Conservation (phyloP, 192 early-diverging fungal genomes). For the Coemansia sp. region DNA sequence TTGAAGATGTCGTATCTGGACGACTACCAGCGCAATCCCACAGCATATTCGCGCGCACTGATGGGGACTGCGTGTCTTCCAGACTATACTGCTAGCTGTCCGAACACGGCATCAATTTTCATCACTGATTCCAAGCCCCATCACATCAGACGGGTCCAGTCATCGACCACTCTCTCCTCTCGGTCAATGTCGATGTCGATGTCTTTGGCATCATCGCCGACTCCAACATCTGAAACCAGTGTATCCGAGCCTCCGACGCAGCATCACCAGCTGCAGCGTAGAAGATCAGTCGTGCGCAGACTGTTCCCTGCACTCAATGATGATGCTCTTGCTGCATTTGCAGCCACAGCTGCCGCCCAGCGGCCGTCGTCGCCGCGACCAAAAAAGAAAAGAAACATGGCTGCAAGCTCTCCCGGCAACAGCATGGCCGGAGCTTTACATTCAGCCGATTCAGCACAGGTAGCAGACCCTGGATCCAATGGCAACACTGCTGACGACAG, state of each 20-base stretch:
- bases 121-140: neutral
- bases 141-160: neutral
- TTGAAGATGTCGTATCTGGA: conserved; percentile 33
- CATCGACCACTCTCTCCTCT: conserved; percentile 3
- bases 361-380: conserved; percentile 3
- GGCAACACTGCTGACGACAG: neutral
- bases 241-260: neutral
- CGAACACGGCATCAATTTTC: neutral
- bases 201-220: conserved; percentile 1
- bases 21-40: conserved; percentile 51
- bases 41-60: conserved; percentile 46
- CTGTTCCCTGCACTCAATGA: conserved; percentile 39
- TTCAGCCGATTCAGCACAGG: neutral
- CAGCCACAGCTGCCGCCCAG: conserved; percentile 10
- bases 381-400: neutral
- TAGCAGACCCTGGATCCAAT: neutral
- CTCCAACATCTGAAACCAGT: neutral
- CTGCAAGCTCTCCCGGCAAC: neutral
- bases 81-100: neutral
- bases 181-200: neutral
- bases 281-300: conserved; percentile 31
- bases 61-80: conserved; percentile 22
- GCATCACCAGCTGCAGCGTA: conserved; percentile 10
- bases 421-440: neutral
- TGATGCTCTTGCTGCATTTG: conserved; percentile 10